Conservation (phyloP, 2,329 filamentous ascomycete genomes). For the Akanthomyces muscarius region DNA sequence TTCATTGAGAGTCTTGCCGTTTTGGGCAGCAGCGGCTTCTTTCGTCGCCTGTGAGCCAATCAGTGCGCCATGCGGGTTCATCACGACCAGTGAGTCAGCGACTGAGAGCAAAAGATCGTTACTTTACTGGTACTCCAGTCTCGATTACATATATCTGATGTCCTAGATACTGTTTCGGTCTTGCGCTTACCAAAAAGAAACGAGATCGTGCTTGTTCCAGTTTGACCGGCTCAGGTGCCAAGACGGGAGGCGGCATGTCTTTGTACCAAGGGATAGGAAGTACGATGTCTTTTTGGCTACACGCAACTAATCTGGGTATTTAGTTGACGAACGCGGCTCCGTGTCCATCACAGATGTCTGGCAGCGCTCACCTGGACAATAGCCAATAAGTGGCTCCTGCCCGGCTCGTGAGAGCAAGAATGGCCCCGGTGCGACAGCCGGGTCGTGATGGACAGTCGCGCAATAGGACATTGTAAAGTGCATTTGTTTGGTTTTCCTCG, state of each 20-base stretch:
- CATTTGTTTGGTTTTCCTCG: background rate
- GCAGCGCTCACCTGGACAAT: background rate
- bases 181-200: background rate
- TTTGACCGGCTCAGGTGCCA: background rate
- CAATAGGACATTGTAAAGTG: background rate
- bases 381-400: slow-evolving; percentile 9
- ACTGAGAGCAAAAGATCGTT: background rate
- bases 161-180: background rate
- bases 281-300: too few relatives aligned
- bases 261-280: background rate
- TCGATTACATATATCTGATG: background rate
- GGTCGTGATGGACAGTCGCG: slow-evolving; percentile 1
- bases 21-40: background rate
- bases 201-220: background rate
- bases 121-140: background rate
- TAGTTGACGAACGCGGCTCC: background rate
- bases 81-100: background rate
- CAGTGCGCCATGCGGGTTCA: background rate
- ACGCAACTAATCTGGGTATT: background rate
- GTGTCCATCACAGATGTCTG: background rate
- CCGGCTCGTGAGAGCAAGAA: slow-evolving; percentile 15
- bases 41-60: slow-evolving; percentile 6
- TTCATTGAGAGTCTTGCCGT: background rate
- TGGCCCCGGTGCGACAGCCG: background rate
- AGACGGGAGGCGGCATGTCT: background rate